Base-by-base conservation (phyloP, 2,329 filamentous ascomycete genomes). In the Venturia carpophila region DNA sequence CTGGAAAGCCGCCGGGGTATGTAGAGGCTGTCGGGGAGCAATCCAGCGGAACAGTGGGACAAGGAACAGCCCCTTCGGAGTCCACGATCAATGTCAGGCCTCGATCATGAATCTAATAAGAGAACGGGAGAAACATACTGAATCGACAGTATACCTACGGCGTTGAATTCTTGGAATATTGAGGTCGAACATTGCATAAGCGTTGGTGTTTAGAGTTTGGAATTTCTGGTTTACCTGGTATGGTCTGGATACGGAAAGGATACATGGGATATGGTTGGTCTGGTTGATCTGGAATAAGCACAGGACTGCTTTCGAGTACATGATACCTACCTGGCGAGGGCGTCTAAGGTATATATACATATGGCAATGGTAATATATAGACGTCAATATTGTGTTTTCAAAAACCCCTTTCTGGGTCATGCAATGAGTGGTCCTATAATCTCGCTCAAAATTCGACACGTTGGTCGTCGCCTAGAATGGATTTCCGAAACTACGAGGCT, bases 1-100 rank as follows among this genome's bases (percentile, higher is more conserved):
- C n/a, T 34, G 47, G 19, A 11, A 64, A 64, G 49, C 52, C 52
- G 30, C 63, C 63, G 4, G 63, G 21, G 30, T 64, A 64, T 45
- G 47, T 42, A 1, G 63, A 64, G 52, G 49, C 34, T 30, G 39
- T 64, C 9, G 27, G 49, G n/a, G 47, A 37, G 49, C n/a, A 58
- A 10, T 47, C 37, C 13, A 49, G 21, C 52, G 62, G 47, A 2
- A 63, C 30, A 2, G 11, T 42, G 5, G 19, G 34, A n/a, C 42
- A 63, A 11, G 11, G 37, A 52, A 1, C 62, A 30, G 15, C 21
- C 7, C 11, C 62, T 63, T 15, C 30, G 43, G 62, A 15, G 37
- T n/a, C 37, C n/a, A 1, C 21, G 27, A 43, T 19, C 5, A 63
- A 55, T 41, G 34, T n/a, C n/a, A 11, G 5, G 24, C n/a, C 62